Conservation (phyloP, 441 rosid genomes). For the Rhodomyrtus psidioides region DNA sequence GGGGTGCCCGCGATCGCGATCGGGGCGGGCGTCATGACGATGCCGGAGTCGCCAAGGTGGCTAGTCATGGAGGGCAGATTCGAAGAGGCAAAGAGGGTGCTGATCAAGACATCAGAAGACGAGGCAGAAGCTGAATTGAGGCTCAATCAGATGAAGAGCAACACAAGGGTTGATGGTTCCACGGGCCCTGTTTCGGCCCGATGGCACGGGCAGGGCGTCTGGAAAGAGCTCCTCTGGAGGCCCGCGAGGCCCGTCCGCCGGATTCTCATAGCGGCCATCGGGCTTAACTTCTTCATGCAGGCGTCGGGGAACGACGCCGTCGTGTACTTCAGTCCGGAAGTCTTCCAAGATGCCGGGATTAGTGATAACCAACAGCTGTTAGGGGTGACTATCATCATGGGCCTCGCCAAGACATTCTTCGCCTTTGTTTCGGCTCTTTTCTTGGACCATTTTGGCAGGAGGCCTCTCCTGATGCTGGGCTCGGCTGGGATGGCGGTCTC, state of each 20-base stretch:
- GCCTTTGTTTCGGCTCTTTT: slow-evolving; percentile 40
- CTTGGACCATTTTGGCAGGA: slow-evolving; percentile 46
- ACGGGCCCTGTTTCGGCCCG: not conserved
- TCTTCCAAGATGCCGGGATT: slow-evolving; percentile 46
- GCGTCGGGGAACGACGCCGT: slow-evolving; percentile 75
- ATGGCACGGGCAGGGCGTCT: slow-evolving; percentile 26
- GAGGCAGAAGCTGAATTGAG: slow-evolving; percentile 35
- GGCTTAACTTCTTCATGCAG: slow-evolving; percentile 67
- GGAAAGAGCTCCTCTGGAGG: slow-evolving; percentile 30
- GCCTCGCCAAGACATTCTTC: slow-evolving; percentile 30
- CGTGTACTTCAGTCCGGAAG: slow-evolving; percentile 47
- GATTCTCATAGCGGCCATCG: slow-evolving; percentile 43
- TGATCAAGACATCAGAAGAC: slow-evolving; percentile 23
- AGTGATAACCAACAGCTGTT: slow-evolving; percentile 24
- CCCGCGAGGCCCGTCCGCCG: slow-evolving; percentile 39
- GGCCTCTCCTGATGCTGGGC: slow-evolving; percentile 52
- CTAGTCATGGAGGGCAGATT: slow-evolving; percentile 34
- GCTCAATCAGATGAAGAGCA: slow-evolving; percentile 34
- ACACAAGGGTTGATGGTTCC: not conserved
- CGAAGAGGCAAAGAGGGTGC: slow-evolving; percentile 31
- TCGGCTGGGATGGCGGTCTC: slow-evolving; percentile 39
- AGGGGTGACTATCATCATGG: slow-evolving; percentile 48
- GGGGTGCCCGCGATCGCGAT: slow-evolving; percentile 31
- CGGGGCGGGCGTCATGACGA: slow-evolving; percentile 26
- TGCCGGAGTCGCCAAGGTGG: slow-evolving; percentile 68